Evolutionary conservation across 148 eudicot genomes (phyloP).

Genomic region (Arctostaphylos glauca): DNA sequence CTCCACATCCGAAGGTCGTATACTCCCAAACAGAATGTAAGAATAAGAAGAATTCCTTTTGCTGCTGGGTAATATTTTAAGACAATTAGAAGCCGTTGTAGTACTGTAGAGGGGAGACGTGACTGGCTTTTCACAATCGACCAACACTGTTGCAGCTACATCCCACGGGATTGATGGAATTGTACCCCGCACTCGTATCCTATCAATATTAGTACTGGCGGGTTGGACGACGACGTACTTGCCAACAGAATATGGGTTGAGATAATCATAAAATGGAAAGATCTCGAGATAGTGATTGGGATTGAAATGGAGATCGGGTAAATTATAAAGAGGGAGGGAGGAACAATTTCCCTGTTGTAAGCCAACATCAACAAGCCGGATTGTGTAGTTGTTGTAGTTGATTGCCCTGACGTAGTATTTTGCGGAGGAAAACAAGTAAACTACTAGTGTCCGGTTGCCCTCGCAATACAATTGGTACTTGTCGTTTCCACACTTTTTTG

Average conservation of each 20-base stretch:
- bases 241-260: too few species aligned
- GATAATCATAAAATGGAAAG: too few species aligned
- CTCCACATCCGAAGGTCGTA: not conserved
- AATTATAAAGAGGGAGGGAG: slow-evolving; percentile 17
- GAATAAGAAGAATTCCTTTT: not conserved
- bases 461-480: slow-evolving; percentile 17
- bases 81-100: not conserved
- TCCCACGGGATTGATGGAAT: not conserved
- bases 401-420: slow-evolving; percentile 17
- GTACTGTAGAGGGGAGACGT: not conserved
- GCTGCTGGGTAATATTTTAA: not conserved
- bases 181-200: too few species aligned
- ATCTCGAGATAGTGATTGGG: too few species aligned
- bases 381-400: slow-evolving; percentile 5
- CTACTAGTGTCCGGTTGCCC: slow-evolving; percentile 9
- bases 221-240: too few species aligned
- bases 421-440: not conserved
- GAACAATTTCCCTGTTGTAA: slow-evolving; percentile 2
- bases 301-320: not conserved
- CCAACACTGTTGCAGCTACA: not conserved
- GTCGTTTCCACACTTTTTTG: not conserved
- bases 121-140: not conserved
- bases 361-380: slow-evolving; percentile 22
- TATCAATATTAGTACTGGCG: too few species aligned
- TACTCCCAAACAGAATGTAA: not conserved